Evolutionary conservation across 139 green algal species (phyloP), one percentile per base, ranked within the genome.

Genomic region (Mychonastes homosphaera): DNA sequence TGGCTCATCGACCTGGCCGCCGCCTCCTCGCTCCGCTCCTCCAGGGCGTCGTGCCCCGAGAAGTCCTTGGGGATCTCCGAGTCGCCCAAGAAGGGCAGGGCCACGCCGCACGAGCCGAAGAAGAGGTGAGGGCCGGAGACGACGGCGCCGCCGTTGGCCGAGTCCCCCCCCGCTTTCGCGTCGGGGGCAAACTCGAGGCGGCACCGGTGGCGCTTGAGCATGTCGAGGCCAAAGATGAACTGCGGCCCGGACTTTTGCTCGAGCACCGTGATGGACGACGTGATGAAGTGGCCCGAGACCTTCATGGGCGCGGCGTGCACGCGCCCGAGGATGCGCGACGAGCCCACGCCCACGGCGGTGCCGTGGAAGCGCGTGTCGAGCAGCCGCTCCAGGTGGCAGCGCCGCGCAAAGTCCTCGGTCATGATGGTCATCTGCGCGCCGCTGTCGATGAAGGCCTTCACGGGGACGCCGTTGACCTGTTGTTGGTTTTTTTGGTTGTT

Each of bases 191-290:
- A 36, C 44, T 71, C 60, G 15, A 78, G 62, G 40, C 47, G 30
- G 49, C 65, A 74, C 71, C 88, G 81, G 67, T 96, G 88, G 2
- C 85, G 60, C 39, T 80, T 76, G 36, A 98, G 72, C 74, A 94
- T 96, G 76, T 98, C 92, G 30, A 98, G 75, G 0, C 92, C 92
- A 60, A 99, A 96, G 32, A 99, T 79, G 71, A 98, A 97, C 35
- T 92, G 82, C 53, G 78, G 75, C 0, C 71, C 75, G 16, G 80
- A 69, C 41, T 84, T 74, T 62, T 87, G 74, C 72, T 99, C 92
- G 64, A 99, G 66, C 16, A 99, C 76, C 0, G 82, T 95, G 71
- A 99, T 89, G 46, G 81, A 77, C 38, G 76, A 79, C 19, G 84
- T 77, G 18, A 96, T 74, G 63, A 83, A 77, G 29, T 87, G 63